Evolutionary conservation across 768 basidiomycete genomes (phyloP).

Genomic region (Trametes punicea): DNA sequence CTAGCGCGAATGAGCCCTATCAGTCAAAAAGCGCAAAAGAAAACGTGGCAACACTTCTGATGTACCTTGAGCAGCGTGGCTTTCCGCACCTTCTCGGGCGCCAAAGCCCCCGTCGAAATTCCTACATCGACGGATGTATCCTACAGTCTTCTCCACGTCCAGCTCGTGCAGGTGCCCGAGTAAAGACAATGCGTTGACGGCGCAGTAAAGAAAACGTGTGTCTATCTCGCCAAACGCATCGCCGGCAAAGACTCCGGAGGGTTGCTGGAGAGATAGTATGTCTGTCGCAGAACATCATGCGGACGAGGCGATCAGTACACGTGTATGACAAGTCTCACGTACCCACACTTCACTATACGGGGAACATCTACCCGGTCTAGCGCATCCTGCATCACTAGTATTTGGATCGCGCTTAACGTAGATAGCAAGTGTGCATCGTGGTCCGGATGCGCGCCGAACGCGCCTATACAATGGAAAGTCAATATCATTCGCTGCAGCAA

Average conservation of each 20-base stretch:
- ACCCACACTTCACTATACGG: slow-evolving; percentile 72
- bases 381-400: slow-evolving; percentile 82
- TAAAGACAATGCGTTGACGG: slow-evolving; percentile 78
- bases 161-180: slow-evolving; percentile 71
- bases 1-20: slow-evolving; percentile 37
- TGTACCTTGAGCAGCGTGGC: slow-evolving; percentile 86
- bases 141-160: slow-evolving; percentile 61
- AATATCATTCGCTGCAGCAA: not conserved
- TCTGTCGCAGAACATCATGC: slow-evolving; percentile 41
- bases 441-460: slow-evolving; percentile 86
- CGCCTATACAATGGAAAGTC: slow-evolving; percentile 50
- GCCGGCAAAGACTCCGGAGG: slow-evolving; percentile 86
- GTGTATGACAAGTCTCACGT: not conserved
- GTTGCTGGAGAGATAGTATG: slow-evolving; percentile 80
- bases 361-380: slow-evolving; percentile 66
- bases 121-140: slow-evolving; percentile 70
- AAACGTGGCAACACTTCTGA: not conserved
- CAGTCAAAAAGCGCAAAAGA: not conserved
- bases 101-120: slow-evolving; percentile 99
- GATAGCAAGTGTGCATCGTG: slow-evolving; percentile 89
- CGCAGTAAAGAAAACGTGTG: slow-evolving; percentile 87
- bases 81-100: slow-evolving; percentile 78
- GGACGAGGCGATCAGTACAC: not conserved
- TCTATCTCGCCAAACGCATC: slow-evolving; percentile 91
- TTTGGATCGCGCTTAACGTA: slow-evolving; percentile 91